Evolutionary conservation across 2,329 filamentous ascomycete species (phyloP), one percentile per base, ranked within the genome.

Genomic region (Xylaria sp.): DNA sequence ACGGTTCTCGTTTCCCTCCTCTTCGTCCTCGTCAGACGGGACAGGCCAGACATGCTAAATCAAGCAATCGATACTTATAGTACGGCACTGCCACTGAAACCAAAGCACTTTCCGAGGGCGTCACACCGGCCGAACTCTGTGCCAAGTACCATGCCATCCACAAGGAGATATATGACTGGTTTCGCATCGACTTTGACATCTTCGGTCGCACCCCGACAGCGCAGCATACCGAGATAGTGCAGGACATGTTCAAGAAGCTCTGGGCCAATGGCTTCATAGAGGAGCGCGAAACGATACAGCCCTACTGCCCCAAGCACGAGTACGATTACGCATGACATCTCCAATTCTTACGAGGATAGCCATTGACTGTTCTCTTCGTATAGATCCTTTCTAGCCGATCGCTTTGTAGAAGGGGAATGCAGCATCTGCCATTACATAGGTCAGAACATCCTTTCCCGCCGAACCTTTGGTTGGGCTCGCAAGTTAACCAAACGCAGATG

Each of bases 11-110:
- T 25, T 7, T 46, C 6, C 9, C 33, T 12, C 49, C 10, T 2
- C 6, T 25, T n/a, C 15, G 13, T 31, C 13, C 15, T n/a, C 48
- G 20, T 15, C 41, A 8, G 13, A 46, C 39, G 13, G 39, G 39
- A 15, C 12, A 23, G 10, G 20, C 3, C n/a, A 59, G 31, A 33
- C 20, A 33, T 65, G 23, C 62, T 64, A 49, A 63, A 23, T n/a
- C 36, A 2, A 3, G 25, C 18, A n/a, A 18, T 12, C 36, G 18
- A 56, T 46, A 36, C 33, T 9, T 36, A 7, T 15, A 72, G 82
- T 98, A 98, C 81, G 95, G 95, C 67, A 98, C 95, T 13, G 94
- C 95, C 25, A 97, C 94, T 39, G 95, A 98, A 82, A 97, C 95
- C 31, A 97, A 97, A 84, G 95, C 95, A 4, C 89, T 98, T 49